A percentile compares a stretch with the other conserved stretches of the same genome.
phyloP scores from a whole-genome alignment of 164 flowering plant genomes.

The Brasenia schreberi region DNA sequence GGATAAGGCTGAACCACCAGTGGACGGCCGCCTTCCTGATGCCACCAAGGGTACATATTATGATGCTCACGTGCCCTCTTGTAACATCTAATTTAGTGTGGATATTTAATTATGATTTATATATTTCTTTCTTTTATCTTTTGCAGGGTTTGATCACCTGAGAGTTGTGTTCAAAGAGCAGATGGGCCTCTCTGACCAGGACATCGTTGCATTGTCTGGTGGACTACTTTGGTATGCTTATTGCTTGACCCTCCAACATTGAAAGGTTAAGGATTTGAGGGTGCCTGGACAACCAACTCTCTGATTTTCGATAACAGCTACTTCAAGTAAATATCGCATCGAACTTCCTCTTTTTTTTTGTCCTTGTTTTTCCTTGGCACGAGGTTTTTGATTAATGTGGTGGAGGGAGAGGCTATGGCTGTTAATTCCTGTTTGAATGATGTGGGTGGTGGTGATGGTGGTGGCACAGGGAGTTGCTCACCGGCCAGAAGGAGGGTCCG shows the following conservation, averaged over 20 bases:
- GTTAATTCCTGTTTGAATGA: background rate
- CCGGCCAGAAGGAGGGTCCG: constrained; percentile 43
- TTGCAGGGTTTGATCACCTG: constrained; percentile 41
- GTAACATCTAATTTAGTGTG: background rate
- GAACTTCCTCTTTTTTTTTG: background rate
- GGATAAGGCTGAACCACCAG: constrained; percentile 81
- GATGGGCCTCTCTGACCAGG: constrained; percentile 47
- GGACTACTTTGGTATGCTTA: constrained; percentile 36
- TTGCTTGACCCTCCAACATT: no score
- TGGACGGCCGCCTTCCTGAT: constrained; percentile 94
- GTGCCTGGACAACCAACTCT: constrained; percentile 49
- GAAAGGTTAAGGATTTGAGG: constrained; percentile 41
- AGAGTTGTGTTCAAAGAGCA: constrained; percentile 29
- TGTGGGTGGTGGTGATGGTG: background rate
- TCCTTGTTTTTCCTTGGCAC: background rate
- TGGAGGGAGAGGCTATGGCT: background rate
- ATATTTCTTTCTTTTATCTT: background rate
- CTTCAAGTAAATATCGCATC: constrained; percentile 23
- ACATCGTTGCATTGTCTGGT: constrained; percentile 52
- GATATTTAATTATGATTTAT: background rate
- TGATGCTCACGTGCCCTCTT: background rate
- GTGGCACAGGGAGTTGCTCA: constrained; percentile 25
- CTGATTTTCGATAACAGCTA: constrained; percentile 46
- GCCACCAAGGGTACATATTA: constrained; percentile 64
- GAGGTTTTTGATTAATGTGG: background rate